phyloP scores from a whole-genome alignment of 148 eudicot genomes.

The Spergularia marina region DNA sequence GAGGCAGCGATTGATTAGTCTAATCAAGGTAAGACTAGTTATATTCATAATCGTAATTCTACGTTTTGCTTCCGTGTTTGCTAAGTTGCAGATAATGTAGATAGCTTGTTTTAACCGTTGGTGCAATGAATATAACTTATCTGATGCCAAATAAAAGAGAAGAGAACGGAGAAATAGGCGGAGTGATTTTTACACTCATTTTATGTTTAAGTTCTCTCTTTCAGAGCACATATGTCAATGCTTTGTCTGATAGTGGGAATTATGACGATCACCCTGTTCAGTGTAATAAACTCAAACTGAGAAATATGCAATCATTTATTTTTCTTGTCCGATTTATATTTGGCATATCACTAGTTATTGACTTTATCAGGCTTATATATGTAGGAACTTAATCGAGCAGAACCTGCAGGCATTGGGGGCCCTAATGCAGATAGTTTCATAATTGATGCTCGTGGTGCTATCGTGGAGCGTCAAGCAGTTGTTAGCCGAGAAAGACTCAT shows the following conservation, averaged over 20 bases:
- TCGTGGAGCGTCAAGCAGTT: constrained; percentile 89
- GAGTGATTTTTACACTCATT: no score
- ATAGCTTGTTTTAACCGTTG: neutral
- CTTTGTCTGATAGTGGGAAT: no score
- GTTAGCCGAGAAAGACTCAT: constrained; percentile 86
- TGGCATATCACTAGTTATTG: neutral
- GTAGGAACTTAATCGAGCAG: constrained; percentile 89
- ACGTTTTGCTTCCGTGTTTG: neutral
- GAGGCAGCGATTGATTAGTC: constrained; percentile 63
- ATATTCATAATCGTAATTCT: neutral
- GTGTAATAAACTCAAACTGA: no score
- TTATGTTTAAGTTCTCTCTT: no score
- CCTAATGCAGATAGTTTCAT: constrained; percentile 69
- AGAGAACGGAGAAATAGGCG: neutral
- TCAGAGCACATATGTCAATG: no score
- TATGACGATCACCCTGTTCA: no score
- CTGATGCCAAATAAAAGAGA: neutral
- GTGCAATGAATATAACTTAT: neutral
- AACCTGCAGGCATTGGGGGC: constrained; percentile 88
- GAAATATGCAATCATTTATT: neutral
- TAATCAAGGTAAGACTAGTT: constrained; percentile 61
- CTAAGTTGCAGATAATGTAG: neutral
- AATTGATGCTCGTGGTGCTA: constrained; percentile 89
- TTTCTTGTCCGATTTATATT: neutral
- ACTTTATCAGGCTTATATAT: constrained; percentile 25